phyloP scores from a whole-genome alignment of 1,284 basidiomycete genomes.

The Trametes sp. region DNA sequence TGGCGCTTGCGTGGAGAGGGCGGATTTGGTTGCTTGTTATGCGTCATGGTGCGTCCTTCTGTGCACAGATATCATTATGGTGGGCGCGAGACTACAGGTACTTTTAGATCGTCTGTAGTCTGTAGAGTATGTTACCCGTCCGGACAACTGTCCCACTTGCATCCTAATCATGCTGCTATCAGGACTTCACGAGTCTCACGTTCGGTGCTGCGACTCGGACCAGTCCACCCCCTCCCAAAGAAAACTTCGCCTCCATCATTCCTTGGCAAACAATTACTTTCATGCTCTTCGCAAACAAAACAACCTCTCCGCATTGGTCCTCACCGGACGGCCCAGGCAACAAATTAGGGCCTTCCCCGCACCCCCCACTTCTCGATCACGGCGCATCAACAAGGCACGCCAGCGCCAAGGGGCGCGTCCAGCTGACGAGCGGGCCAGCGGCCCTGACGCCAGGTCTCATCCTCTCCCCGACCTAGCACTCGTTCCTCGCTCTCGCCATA shows the following conservation, averaged over 20 bases:
- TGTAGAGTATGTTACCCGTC: slow-evolving; percentile 10
- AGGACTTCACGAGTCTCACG: background rate
- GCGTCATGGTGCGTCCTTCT: slow-evolving; percentile 2
- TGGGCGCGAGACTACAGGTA: background rate
- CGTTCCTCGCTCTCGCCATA: too few relatives aligned
- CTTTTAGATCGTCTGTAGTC: background rate
- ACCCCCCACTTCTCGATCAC: background rate
- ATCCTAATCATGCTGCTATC: background rate
- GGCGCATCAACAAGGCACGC: background rate
- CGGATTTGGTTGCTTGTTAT: background rate
- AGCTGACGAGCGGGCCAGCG: background rate
- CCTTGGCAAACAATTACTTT: background rate
- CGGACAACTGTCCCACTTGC: background rate
- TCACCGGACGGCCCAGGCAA: background rate
- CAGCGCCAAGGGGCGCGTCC: background rate
- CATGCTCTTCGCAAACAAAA: background rate
- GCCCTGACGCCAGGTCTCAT: background rate
- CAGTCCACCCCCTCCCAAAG: too few relatives aligned
- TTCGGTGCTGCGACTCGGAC: background rate
- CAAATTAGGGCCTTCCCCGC: background rate
- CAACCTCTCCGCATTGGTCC: background rate
- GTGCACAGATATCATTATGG: background rate
- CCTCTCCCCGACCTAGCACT: too few relatives aligned
- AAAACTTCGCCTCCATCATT: too few relatives aligned
- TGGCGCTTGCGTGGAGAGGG: background rate